Evolutionary conservation across 1,284 basidiomycete species (phyloP), one percentile per base, ranked within the genome.

Genomic region (Cutaneotrichosporon sp.): DNA sequence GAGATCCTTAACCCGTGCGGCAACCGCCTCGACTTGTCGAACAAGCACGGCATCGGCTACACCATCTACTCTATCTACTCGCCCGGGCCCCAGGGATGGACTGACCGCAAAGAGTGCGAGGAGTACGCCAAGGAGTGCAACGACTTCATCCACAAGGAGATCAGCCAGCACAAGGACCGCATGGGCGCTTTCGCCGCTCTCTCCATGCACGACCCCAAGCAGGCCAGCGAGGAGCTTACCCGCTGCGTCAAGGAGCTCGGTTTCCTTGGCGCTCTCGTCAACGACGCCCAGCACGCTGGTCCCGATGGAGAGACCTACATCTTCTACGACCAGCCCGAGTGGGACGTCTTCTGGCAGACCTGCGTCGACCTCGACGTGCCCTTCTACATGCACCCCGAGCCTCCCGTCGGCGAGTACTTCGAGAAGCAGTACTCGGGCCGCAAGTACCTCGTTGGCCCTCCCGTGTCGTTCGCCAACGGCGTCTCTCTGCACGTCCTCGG

Each of bases 331-430:
- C 58, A 59, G 47, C 61, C 61, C 31, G 63, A 62, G 52, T 64
- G 59, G 59, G 63, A 64, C 34, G 29, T 54, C 47, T 71, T 70
- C 63, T 70, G 64, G 67, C 54, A 64, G 52, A 65, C 66, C 5
- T 66, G 64, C 49, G 64, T 62, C 41, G 66, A 70, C 49, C 66
- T 70, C 42, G 66, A 70, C 49, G 67, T 68, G 3, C 68, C 68
- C 4, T 68, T 70, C 65, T 71, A 71, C 61, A 60, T 71, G 20
- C 70, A 71, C 54, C 70, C 70, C 33, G 67, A 67, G 46, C 68
- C 70, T 17, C 67, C 68, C 49, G 63, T 69, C 51, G 70, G 70
- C 39, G 56, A 58, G 27, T 62, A 68, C 58, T 57, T 61, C 51
- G 56, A 64, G 19, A 60, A 70, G 53, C 58, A 68, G 52, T 71